Conservation (phyloP, 2,329 filamentous ascomycete genomes). For the Penicillium digitatum region DNA sequence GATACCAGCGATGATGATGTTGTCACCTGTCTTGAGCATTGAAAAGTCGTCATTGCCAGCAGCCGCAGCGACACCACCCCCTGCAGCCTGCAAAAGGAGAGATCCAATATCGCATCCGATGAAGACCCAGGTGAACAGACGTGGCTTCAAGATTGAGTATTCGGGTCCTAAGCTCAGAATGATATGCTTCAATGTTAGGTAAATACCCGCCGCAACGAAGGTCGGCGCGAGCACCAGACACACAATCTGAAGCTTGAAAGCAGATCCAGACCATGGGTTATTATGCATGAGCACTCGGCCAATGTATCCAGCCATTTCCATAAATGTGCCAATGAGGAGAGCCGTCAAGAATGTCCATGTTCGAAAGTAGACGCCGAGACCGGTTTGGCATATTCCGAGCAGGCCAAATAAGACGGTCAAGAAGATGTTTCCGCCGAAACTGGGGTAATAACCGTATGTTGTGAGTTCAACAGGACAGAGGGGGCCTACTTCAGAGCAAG, state of each 20-base stretch:
- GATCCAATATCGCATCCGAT: constrained; percentile 56
- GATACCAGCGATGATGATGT: constrained; percentile 58
- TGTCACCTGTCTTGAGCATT: constrained; percentile 48
- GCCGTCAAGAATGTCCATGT: constrained; percentile 56
- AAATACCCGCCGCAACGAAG: constrained; percentile 54
- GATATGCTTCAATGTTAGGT: constrained; percentile 55
- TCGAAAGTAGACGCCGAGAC: constrained; percentile 48
- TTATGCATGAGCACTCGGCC: constrained; percentile 52
- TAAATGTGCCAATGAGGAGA: constrained; percentile 46
- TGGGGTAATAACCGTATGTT: constrained; percentile 54
- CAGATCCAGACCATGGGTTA: constrained; percentile 49
- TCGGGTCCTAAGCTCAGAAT: constrained; percentile 53
- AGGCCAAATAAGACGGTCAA: constrained; percentile 52
- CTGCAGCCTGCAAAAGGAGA: constrained; percentile 57
- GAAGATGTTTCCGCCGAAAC: constrained; percentile 50
- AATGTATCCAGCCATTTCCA: constrained; percentile 55
- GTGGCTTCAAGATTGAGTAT: constrained; percentile 47
- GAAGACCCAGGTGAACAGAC: constrained; percentile 57
- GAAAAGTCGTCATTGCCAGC: constrained; percentile 38
- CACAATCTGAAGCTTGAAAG: constrained; percentile 55
- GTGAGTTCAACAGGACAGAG: constrained; percentile 47
- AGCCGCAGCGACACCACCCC: constrained; percentile 55
- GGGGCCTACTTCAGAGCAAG: constrained; percentile 36
- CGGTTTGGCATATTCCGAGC: constrained; percentile 47
- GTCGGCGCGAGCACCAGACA: constrained; percentile 55